These are phyloP conservation scores for Pichia phayaonensis DNA, from an alignment of 805 yeast species.

Conservation along the genomic window DNA sequence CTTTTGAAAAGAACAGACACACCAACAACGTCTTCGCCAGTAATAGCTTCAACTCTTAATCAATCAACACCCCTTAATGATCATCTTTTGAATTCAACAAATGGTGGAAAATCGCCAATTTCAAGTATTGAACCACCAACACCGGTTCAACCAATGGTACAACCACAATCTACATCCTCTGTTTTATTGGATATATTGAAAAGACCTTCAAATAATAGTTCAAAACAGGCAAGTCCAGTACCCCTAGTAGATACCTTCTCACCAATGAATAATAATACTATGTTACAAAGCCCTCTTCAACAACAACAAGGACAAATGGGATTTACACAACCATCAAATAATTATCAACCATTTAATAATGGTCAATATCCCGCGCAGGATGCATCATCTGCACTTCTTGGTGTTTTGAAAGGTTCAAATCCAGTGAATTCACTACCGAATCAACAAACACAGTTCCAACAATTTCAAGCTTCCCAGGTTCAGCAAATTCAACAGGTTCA, in stretches of 20 bases:
- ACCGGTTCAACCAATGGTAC: not conserved
- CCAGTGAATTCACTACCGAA: not conserved
- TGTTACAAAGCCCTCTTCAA: not conserved
- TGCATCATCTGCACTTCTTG: constrained; percentile 2
- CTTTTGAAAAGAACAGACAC: constrained; percentile 4
- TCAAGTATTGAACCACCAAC: not conserved
- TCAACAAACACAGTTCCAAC: not conserved
- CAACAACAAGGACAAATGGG: not conserved
- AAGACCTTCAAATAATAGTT: not conserved
- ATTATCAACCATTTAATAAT: not conserved
- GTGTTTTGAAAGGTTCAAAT: not conserved
- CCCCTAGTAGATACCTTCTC: not conserved
- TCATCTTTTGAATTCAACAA: too few species aligned
- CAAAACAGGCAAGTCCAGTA: not conserved
- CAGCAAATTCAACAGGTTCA: not conserved
- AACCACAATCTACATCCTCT: not conserved
- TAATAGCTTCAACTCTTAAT: not conserved
- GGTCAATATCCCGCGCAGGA: not conserved
- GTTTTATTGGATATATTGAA: constrained; percentile 9
- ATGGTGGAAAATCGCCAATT: not conserved
- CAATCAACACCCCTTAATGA: not conserved
- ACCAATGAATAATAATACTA: not conserved
- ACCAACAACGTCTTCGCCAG: not conserved
- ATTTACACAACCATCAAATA: not conserved
- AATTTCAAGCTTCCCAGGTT: not conserved